Evolutionary conservation across 1,284 basidiomycete genomes (phyloP).

Genomic region (Malassezia nana): DNA sequence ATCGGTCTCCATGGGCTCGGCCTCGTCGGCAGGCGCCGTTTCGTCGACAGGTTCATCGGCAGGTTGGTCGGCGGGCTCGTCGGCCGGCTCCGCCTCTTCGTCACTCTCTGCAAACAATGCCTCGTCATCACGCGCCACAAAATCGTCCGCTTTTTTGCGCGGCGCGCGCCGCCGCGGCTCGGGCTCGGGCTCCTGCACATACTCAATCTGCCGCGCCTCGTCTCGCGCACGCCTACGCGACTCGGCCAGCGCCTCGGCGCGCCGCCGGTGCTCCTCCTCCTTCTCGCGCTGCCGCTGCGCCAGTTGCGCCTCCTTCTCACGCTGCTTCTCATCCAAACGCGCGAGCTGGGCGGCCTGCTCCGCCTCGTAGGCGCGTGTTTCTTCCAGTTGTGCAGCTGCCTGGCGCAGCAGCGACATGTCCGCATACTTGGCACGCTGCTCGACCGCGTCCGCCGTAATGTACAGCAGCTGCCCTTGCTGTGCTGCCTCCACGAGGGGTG

Average conservation of each 20-base stretch:
- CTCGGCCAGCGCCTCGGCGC: conserved; percentile 35
- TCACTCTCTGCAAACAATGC: conserved; percentile 20
- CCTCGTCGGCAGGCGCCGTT: conserved; percentile 16
- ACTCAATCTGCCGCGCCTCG: conserved; percentile 37
- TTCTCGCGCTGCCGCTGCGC: conserved; percentile 28
- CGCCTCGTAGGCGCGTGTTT: conserved; percentile 32
- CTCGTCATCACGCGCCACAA: conserved; percentile 21
- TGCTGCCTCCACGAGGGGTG: conserved; percentile 29
- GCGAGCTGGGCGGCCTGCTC: conserved; percentile 26
- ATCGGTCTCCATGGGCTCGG: neutral
- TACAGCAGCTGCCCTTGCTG: conserved; percentile 28
- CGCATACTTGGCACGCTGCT: conserved; percentile 44
- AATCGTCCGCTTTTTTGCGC: conserved; percentile 25
- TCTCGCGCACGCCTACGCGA: conserved; percentile 33
- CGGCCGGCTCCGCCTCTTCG: conserved; percentile 18
- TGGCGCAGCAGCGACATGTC: conserved; percentile 32
- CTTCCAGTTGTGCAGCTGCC: conserved; percentile 23
- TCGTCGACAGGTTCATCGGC: conserved; percentile 14
- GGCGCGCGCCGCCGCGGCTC: conserved; percentile 20
- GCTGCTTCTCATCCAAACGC: conserved; percentile 25
- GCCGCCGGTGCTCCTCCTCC: conserved; percentile 32
- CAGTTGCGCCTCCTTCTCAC: conserved; percentile 30
- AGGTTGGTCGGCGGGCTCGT: conserved; percentile 4
- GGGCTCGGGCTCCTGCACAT: conserved; percentile 26
- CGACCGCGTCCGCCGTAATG: conserved; percentile 40